These are phyloP conservation scores for Rubia tinctorum DNA, from an alignment of 305 asterid genomes.

Conservation along the genomic window DNA sequence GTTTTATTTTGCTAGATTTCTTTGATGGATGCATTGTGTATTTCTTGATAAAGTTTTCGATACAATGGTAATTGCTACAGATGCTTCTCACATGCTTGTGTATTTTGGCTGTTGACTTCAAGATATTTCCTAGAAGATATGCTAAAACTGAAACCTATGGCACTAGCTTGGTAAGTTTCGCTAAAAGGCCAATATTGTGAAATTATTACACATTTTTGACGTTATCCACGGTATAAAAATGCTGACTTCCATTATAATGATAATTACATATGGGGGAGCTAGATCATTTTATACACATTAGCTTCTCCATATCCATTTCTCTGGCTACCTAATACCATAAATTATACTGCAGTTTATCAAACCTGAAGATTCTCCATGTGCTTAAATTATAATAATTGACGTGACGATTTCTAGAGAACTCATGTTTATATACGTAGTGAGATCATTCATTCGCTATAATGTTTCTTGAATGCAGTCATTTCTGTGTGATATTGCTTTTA, in stretches of 20 bases:
- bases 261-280: background rate
- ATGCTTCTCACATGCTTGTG: constrained; percentile 69
- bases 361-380: background rate
- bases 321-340: background rate
- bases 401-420: background rate
- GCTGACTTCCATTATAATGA: background rate
- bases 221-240: background rate
- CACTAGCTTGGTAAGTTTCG: constrained; percentile 68
- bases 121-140: constrained; percentile 87
- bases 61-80: constrained; percentile 45
- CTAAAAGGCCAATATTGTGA: background rate
- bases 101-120: constrained; percentile 93
- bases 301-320: constrained; percentile 11
- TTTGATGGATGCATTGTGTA: constrained; percentile 12
- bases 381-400: background rate
- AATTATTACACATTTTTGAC: constrained; percentile 1
- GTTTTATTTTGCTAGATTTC: constrained; percentile 9
- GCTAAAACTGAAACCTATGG: constrained; percentile 96
- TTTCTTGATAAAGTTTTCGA: constrained; percentile 18
- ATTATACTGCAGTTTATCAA: background rate
- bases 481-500: background rate
- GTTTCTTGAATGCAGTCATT: background rate
- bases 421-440: background rate
- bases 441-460: background rate
- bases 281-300: background rate